Base-by-base conservation (phyloP, 768 basidiomycete genomes). In the Boletus fagicola region DNA sequence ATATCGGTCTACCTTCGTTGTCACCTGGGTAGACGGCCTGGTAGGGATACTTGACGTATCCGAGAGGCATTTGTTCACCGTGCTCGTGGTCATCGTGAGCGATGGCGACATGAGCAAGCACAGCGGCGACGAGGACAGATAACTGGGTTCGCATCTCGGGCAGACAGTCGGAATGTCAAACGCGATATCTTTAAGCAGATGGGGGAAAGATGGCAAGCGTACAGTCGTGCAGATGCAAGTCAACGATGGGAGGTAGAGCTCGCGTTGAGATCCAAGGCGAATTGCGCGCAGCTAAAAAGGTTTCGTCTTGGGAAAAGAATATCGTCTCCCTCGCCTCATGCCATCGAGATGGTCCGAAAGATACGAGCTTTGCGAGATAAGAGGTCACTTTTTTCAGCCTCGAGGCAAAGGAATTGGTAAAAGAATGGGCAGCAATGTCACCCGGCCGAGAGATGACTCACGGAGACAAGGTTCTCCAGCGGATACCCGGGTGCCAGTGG, bases 21-120 rank as follows among this genome's bases (percentile, higher is more conserved):
- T 83, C 81, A 42, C 75, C 75, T 15, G 81, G 83, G 36, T 69
- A 88, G 28, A 67, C 54, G 2, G 83, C 83, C 63, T 87, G 81
- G 67, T 78, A 81, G 12, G 88, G 88, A 63, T 79, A 89, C 48
- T 80, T 82, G 61, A 86, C 78, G 65, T 87, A 88, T 61, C 80
- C 86, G 43, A 87, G 68, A 43, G 88, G 87, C 62, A 85, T 75
- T 67, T 90, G 87, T 18, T 78, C 74, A 22, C 72, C 71, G 45
- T 82, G 76, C 51, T 71, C 68, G 65, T 81, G 75, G 45, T 71
- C 70, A 35, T 75, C 69, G 56, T 79, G 76, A 8, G 65, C 77
- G 50, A 69, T 63, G 26, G 66, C 74, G 38, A 67, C 56, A 31
- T 61, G 62, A 30, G 63, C 62, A 54, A 73, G 46, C 38, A 69